Conservation (phyloP, 192 early-diverging fungal genomes). For the Gamsiella multidivaricata region DNA sequence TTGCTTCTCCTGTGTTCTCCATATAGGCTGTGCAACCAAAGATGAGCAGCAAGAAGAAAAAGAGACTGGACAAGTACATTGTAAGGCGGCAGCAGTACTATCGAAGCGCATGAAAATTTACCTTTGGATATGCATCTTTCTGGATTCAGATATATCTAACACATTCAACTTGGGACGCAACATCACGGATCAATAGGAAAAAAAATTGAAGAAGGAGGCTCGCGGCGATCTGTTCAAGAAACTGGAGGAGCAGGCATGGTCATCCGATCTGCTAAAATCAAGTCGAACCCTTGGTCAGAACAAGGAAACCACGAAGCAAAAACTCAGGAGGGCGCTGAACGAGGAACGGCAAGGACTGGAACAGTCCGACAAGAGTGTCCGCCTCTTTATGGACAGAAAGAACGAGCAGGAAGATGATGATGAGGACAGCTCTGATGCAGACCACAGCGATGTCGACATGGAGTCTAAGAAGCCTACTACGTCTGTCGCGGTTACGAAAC, state of each 20-base stretch:
- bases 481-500: not conserved
- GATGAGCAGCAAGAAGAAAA: constrained; percentile 79
- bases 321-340: constrained; percentile 69
- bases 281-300: constrained; percentile 73
- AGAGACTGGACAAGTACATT: constrained; percentile 83
- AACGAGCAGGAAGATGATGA: constrained; percentile 58
- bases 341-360: constrained; percentile 75
- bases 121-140: not conserved
- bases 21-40: constrained; percentile 46
- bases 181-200: constrained; percentile 61
- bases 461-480: constrained; percentile 3
- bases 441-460: constrained; percentile 27
- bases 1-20: not conserved
- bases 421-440: constrained; percentile 25
- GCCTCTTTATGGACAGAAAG: constrained; percentile 65
- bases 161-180: no score
- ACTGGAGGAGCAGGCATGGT: constrained; percentile 73
- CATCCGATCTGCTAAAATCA: constrained; percentile 75
- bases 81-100: no score
- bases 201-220: constrained; percentile 86
- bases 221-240: constrained; percentile 73
- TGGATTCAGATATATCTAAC: no score
- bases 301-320: constrained; percentile 74
- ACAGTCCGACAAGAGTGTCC: constrained; percentile 66
- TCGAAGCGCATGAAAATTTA: no score